Base-by-base conservation (phyloP, 768 basidiomycete genomes). In the Lanmaoa rubissima region DNA sequence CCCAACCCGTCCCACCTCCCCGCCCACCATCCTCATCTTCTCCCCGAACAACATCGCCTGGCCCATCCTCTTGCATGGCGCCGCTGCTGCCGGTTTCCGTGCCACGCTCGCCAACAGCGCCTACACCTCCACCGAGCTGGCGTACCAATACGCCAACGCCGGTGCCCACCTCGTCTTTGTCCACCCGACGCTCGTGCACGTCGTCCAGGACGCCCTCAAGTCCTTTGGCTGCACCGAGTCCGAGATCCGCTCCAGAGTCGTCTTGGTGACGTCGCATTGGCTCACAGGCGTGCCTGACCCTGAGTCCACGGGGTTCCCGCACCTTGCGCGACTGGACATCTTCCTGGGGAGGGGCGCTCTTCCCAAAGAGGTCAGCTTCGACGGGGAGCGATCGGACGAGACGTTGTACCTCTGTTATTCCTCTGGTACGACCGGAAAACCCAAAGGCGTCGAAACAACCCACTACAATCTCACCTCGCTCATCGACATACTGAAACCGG, bases 81-180 rank as follows among this genome's bases (percentile, higher is more conserved):
- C 72, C 67, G 75, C 86, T 42, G 86, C 91, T 0, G 87, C 86
- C 0, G 89, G 88, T 4, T 65, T 90, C 16, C 73, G 82, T 43
- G 80, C 82, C 51, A 89, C 91, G 0, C 82, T 90, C 14, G 87
- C 88, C 16, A 94, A 92, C 67, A 84, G 80, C 55, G 77, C 78
- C 0, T 94, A 90, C 64, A 87, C 84, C 5, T 68, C 84, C 4
- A 66, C 73, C 9, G 93, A 95, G 65, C 79, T 94, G 0, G 78
- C 76, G 1, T 83, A 84, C 69, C 93, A 95, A 67, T 86, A 88
- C 56, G 72, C 60, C 13, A 85, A 94, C 65, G 86, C 85, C 51
- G 72, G 79, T 4, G 87, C 93, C 0, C 76, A 78, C 48, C 60
- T 87, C 19, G 68, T 93, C 26, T 82, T 92, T 53, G 77, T 81